Conservation (phyloP, 129 eudicot genomes). For the Helichrysum umbraculigerum region DNA sequence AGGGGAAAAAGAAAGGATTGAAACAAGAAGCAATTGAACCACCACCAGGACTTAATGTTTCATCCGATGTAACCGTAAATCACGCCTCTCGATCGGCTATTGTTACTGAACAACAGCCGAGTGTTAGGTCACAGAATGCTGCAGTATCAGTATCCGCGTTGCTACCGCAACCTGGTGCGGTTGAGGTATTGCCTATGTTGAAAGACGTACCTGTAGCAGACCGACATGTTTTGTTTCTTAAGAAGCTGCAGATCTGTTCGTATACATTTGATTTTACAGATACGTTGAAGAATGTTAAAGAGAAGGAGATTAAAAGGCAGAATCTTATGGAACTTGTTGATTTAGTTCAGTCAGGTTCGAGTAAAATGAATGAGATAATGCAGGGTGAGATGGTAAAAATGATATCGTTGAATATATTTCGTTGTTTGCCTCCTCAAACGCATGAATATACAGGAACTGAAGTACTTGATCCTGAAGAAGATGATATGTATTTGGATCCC, state of each 20-base stretch:
- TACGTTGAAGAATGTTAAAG: constrained; percentile 40
- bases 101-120: constrained; percentile 31
- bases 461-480: constrained; percentile 60
- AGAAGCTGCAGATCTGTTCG: constrained; percentile 57
- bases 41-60: constrained; percentile 44
- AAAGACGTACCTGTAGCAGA: constrained; percentile 58
- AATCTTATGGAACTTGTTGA: constrained; percentile 58
- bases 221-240: constrained; percentile 55
- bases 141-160: background rate
- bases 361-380: constrained; percentile 67
- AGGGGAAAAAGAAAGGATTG: constrained; percentile 49
- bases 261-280: constrained; percentile 53
- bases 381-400: constrained; percentile 64
- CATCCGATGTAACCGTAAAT: constrained; percentile 55
- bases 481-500: constrained; percentile 55
- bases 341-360: constrained; percentile 59
- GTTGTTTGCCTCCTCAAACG: constrained; percentile 64
- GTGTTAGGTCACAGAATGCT: constrained; percentile 22
- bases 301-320: constrained; percentile 71
- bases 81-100: constrained; percentile 54
- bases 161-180: constrained; percentile 38
- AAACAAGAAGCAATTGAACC: constrained; percentile 56
- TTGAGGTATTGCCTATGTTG: constrained; percentile 57
- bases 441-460: constrained; percentile 55
- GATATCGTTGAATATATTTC: constrained; percentile 55